phyloP scores from a whole-genome alignment of 2,329 filamentous ascomycete genomes.

The Aspergillus ibericus region DNA sequence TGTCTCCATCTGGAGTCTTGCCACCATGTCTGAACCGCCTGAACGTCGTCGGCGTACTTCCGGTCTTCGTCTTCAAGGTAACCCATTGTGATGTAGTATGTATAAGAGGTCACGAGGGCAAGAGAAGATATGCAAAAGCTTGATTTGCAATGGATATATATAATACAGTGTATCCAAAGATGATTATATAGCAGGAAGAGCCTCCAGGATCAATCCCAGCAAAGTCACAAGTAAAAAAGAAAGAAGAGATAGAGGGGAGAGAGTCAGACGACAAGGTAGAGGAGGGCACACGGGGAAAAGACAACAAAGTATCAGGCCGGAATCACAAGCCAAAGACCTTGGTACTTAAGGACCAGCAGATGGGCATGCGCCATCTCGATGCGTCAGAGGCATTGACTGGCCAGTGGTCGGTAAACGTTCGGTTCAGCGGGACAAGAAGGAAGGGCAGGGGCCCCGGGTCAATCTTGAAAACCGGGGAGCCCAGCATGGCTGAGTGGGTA shows the following conservation, averaged over 20 bases:
- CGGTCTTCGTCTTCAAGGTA: constrained; percentile 66
- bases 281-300: constrained; percentile 7
- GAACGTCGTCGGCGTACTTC: constrained; percentile 77
- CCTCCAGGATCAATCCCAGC: too few species aligned
- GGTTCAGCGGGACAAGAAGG: constrained; percentile 38
- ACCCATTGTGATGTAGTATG: constrained; percentile 35
- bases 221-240: constrained; percentile 7
- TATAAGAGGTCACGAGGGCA: background rate
- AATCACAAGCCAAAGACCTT: constrained; percentile 33
- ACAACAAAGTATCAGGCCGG: constrained; percentile 1
- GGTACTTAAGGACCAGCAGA: constrained; percentile 30
- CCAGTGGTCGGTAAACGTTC: constrained; percentile 40
- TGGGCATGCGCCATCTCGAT: constrained; percentile 27
- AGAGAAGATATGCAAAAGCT: constrained; percentile 6
- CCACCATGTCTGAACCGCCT: constrained; percentile 93
- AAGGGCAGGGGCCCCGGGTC: constrained; percentile 25
- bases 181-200: background rate
- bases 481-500: background rate
- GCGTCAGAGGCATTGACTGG: constrained; percentile 23
- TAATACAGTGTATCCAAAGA: background rate
- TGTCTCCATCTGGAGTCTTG: constrained; percentile 84
- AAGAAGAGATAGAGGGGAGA: constrained; percentile 2
- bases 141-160: constrained; percentile 9
- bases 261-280: constrained; percentile 6
- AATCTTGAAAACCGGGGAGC: constrained; percentile 17